These are phyloP conservation scores for Rhazya stricta DNA, from an alignment of 257 asterid genomes.

Conservation along the genomic window DNA sequence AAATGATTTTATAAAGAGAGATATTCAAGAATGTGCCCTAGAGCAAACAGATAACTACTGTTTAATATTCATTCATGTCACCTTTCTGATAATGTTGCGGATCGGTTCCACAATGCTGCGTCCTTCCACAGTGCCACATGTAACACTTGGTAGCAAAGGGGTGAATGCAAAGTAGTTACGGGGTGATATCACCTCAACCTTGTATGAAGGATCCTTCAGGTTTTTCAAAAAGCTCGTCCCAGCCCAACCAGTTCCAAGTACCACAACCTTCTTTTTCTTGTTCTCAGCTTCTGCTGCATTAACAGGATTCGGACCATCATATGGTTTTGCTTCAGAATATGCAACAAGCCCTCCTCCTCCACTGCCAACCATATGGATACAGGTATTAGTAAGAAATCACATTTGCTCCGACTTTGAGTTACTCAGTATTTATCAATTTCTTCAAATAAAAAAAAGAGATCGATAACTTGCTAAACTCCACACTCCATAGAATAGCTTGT, in stretches of 20 bases:
- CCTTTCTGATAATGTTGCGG: constrained; percentile 88
- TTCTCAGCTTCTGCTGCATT: constrained; percentile 33
- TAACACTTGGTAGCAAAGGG: constrained; percentile 92
- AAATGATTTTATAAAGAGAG: background rate
- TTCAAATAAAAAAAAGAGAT: background rate
- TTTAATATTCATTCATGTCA: constrained; percentile 10
- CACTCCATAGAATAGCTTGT: background rate
- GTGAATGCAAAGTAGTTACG: constrained; percentile 94
- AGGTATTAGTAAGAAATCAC: background rate
- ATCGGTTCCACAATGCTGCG: constrained; percentile 96
- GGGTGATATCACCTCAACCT: constrained; percentile 91
- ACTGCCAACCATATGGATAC: constrained; percentile 29
- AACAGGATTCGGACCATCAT: constrained; percentile 29
- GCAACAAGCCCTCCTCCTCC: constrained; percentile 86
- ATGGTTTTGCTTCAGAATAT: constrained; percentile 59
- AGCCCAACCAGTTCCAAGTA: constrained; percentile 99
- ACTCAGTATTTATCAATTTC: background rate
- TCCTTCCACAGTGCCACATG: constrained; percentile 89
- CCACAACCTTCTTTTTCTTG: constrained; percentile 77
- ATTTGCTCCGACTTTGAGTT: background rate
- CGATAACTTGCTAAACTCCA: background rate
- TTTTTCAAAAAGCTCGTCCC: constrained; percentile 82
- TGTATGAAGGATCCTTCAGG: constrained; percentile 66
- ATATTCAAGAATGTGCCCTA: background rate
- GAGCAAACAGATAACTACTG: background rate